Base-by-base conservation (phyloP, 2,329 filamentous ascomycete species). In the Coniochaeta pulveracea region DNA sequence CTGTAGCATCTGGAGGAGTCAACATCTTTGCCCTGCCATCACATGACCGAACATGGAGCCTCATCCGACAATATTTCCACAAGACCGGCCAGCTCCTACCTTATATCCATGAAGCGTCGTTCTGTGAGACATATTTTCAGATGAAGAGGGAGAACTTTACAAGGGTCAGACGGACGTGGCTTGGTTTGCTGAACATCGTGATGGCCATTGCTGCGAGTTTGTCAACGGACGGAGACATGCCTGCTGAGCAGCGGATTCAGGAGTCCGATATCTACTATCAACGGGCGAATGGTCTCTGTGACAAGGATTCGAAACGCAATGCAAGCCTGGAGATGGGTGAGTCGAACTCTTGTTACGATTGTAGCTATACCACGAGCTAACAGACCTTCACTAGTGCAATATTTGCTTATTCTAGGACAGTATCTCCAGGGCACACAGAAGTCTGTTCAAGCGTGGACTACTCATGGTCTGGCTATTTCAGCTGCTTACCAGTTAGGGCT, bases 391-490 rank as follows among this genome's bases (percentile, higher is more conserved):
- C 8, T 6, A 58, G 66, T 71, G 0, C 65, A 71, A 43, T 60
- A 58, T 26, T 52, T 71, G 6, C 50, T 73, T 0, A 37, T 72
- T 1, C 55, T 63, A 40, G 58, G 58, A 4, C 63, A 67, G 30
- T 72, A 72, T 36, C 52, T 72, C 0, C 67, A 73, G 41, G 66
- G 68, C 2, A 70, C 66, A 0, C 63, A 69, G 23, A 61, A 60
- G 14, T 69, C 67, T 0, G 53, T 69, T 3, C 60, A 70, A 34
- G 62, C 69, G 2, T 74, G 69, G 67, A 65, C 57, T 0, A 55
- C 64, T 0, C 69, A 73, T 39, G 68, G 69, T 0, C 51, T 72
- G 1, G 60, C 66, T 0, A 58, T 72, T 3, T 64, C 60, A 37
- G 60, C 62, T 1, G 67, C 68, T 0, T 50, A 67, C 17, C 61